Evolutionary conservation across 495 filamentous ascomycete species (phyloP), one percentile per base, ranked within the genome.

Genomic region (Penicillium verhagenii): DNA sequence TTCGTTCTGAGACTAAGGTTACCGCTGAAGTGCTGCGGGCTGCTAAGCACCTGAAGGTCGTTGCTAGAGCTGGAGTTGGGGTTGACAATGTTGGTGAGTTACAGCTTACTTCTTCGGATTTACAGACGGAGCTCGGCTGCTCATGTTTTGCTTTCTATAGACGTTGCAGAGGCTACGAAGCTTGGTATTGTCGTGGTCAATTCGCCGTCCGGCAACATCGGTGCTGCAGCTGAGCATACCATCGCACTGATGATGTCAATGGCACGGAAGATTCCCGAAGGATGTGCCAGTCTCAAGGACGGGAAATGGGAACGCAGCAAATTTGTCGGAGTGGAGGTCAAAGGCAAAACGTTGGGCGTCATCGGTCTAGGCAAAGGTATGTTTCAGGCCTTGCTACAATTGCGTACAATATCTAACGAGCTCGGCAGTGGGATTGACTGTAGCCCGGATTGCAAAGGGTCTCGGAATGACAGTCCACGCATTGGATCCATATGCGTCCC

Each of bases 61-160:
- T 90, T n/a, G 87, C 87, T 9, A 72, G 87, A 46, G 87, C 87
- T 18, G 87, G 87, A 8, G 87, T 90, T 1, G 87, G 87, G 5
- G 86, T 90, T 10, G 87, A 90, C 66, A 90, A 90, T 75, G 85
- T 90, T 45, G 68, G 69, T 71, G 45, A 53, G 65, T 59, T 16
- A 37, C 13, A 26, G 16, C 21, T 26, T 6, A 39, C 13, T 9
- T 9, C 13, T 25, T 25, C 23, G n/a, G n/a, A n/a, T n/a, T n/a
- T n/a, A n/a, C n/a, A n/a, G n/a, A n/a, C n/a, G n/a, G n/a, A n/a
- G n/a, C n/a, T n/a, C n/a, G n/a, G n/a, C n/a, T n/a, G n/a, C n/a
- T n/a, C n/a, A n/a, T n/a, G n/a, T n/a, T n/a, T n/a, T n/a, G n/a
- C n/a, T n/a, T 6, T 26, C 13, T 13, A 4, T 52, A 70, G 83